Evolutionary conservation across 108 stramenopile species (phyloP), one percentile per base, ranked within the genome.

Genomic region (Nitzschia inconspicua): DNA sequence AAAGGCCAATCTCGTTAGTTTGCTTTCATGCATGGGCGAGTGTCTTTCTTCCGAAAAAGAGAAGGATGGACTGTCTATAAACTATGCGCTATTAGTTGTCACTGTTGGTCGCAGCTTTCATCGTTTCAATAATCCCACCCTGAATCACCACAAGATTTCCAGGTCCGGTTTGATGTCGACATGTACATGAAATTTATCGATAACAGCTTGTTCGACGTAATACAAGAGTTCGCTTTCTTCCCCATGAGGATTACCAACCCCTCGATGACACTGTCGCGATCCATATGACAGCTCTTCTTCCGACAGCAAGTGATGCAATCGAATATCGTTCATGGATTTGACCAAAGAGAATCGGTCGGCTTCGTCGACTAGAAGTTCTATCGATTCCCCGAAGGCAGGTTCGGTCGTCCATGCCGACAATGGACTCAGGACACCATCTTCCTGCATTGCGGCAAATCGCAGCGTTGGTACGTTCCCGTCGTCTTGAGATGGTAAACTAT

Each of bases 211-310:
- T 31, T 80, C 75, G 23, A 91, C 63, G 53, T 91, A 91, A 65
- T 91, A 91, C 9, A 91, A 30, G 11, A 87, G 44, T 50, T 91
- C 89, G 57, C 82, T 83, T 68, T 91, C 89, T 67, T 90, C 89
- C 14, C 89, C 89, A 54, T 90, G 89, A 1, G 89, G 89, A 77
- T 90, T 91, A 11, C 81, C 77, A 25, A 78, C 71, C 28, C 85
- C 89, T 16, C 82, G 82, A 24, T 80, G 84, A 20, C 85, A 81
- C 64, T 86, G 85, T 27, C 85, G 78, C 8, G 70, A 72, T 7
- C 89, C 83, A 48, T 86, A 91, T 2, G 77, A 73, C 2, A 86
- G 9, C 29, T 67, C 48, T 10, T 57, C 63, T 46, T 73, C 80
- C 30, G 64, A 52, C 2, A 65, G 19, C 18, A 73, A 27, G 7